Conservation (phyloP, 1,284 basidiomycete genomes). For the Takashimella tepidaria region DNA sequence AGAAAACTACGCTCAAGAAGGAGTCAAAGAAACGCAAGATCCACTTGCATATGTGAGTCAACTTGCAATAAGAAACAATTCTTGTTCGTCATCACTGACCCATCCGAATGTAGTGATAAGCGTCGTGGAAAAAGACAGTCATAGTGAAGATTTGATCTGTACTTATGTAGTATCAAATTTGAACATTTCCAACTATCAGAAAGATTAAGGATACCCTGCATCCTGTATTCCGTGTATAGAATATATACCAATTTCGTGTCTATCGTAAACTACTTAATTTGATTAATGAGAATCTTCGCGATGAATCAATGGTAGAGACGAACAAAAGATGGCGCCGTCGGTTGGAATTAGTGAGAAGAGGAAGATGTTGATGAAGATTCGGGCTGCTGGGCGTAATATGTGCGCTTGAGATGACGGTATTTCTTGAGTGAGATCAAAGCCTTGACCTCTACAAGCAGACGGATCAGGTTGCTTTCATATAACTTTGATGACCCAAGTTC, state of each 20-base stretch:
- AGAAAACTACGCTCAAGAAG: slow-evolving; percentile 71
- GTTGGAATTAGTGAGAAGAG: not conserved
- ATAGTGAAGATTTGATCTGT: not conserved
- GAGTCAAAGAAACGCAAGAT: slow-evolving; percentile 74
- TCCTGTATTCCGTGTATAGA: not conserved
- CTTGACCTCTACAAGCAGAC: not conserved
- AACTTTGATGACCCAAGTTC: not conserved
- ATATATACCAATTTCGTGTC: not conserved
- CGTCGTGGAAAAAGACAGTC: not conserved
- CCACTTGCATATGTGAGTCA: slow-evolving; percentile 34
- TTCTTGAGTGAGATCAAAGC: slow-evolving; percentile 80
- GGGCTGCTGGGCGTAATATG: slow-evolving; percentile 53
- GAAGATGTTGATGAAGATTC: slow-evolving; percentile 4
- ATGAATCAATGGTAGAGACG: no score
- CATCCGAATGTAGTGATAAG: not conserved
- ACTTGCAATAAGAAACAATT: no score
- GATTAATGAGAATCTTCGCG: no score
- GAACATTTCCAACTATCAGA: no score
- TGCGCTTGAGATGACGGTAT: slow-evolving; percentile 72
- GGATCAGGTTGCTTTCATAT: slow-evolving; percentile 1
- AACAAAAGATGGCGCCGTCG: no score
- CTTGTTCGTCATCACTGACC: no score
- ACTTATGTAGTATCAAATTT: not conserved
- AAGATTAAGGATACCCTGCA: not conserved
- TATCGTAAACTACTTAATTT: not conserved